Conservation (phyloP, 2,329 filamentous ascomycete species). For the Seiridium unicorne region DNA sequence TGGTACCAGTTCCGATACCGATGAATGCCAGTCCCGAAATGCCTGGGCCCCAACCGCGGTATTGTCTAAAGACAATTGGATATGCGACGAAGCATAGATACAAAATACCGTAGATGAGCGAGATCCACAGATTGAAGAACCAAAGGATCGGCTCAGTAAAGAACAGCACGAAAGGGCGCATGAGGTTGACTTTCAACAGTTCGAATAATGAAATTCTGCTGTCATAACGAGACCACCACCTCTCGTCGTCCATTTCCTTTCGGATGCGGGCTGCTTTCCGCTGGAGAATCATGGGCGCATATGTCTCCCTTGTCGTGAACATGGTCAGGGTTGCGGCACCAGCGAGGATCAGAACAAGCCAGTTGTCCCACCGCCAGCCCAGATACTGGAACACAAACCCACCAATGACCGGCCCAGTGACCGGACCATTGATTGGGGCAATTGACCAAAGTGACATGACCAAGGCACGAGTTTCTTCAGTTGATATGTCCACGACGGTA, state of each 20-base stretch:
- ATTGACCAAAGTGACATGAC: constrained; percentile 82
- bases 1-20: constrained; percentile 65
- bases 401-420: constrained; percentile 69
- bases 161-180: constrained; percentile 74
- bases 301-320: constrained; percentile 68
- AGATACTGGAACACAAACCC: constrained; percentile 76
- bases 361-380: constrained; percentile 87
- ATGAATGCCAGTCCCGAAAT: constrained; percentile 75
- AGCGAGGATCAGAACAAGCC: constrained; percentile 73
- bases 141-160: constrained; percentile 78
- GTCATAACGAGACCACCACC: constrained; percentile 82
- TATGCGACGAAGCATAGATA: constrained; percentile 92
- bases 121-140: constrained; percentile 71
- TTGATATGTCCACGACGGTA: constrained; percentile 79
- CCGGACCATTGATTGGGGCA: constrained; percentile 72
- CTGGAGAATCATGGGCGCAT: constrained; percentile 69
- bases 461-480: constrained; percentile 76
- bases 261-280: constrained; percentile 62
- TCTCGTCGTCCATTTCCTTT: constrained; percentile 66
- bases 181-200: constrained; percentile 72
- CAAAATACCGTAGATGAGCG: constrained; percentile 80
- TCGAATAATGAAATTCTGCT: constrained; percentile 62
- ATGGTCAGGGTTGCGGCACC: constrained; percentile 61
- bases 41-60: constrained; percentile 74
- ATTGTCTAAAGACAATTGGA: constrained; percentile 74